Base-by-base conservation (phyloP, 176 grass and related monocot genomes). In the Oryza longistaminata region DNA sequence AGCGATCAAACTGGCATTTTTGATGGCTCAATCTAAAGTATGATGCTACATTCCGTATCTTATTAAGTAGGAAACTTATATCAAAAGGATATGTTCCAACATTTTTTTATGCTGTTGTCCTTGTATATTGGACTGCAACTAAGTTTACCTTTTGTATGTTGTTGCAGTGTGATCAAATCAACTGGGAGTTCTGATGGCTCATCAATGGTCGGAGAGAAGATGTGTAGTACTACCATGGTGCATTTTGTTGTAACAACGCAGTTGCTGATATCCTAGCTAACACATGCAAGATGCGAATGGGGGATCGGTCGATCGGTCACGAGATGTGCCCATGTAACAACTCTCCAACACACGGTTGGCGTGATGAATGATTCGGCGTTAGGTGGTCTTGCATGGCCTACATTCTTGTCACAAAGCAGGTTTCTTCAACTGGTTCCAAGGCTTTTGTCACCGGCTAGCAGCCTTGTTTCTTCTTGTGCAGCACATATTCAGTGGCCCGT, bases 331-430 rank as follows among this genome's bases (percentile, higher is more conserved):
- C 73, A 86, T 73, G 79, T 24, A 82, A 83, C 83, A 68, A 83
- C 79, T 82, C 70, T 49, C n/a, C 48, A 39, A 67, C 52, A 73
- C 72, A 11, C 66, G 58, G 55, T 68, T n/a, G n/a, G 31, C 62
- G 40, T 40, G 39, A 40, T 87, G 80, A n/a, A 76, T 87, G 80
- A 83, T 87, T 79, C 75, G 66, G 62, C 13, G 75, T 83, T 84
- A 52, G 85, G 80, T 87, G 70, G n/a, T 9, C 45, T 39, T 75
- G 48, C 75, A 70, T 83, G 80, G 29, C 69, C 69, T 65, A 80
- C 85, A 34, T 50, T 33, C 35, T 12, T 83, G n/a, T 68, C 68
- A 43, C 45, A 27, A 10, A 50, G 84, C 84, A 29, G 79, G 68
- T 79, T 79, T 79, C 68, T 78, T 66, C 31, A 52, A 34, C 72